Evolutionary conservation across 495 filamentous ascomycete species (phyloP).

Genomic region (Penicillium argentinense): DNA sequence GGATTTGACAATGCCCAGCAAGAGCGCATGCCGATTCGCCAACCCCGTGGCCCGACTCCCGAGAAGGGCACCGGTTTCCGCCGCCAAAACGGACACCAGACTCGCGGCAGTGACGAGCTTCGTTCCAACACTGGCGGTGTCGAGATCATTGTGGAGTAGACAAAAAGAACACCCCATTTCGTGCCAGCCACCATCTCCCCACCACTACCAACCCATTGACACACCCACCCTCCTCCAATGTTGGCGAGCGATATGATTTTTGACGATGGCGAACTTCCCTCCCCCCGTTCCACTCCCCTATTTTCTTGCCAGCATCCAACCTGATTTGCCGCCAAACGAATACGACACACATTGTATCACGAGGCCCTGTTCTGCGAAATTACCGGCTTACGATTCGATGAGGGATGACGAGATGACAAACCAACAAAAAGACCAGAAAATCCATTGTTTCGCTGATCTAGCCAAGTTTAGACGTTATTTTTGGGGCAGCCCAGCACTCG

Average conservation of each 20-base stretch:
- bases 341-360: constrained; percentile 47
- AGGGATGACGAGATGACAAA: constrained; percentile 58
- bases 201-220: no score
- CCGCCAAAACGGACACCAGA: constrained; percentile 78
- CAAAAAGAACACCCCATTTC: no score
- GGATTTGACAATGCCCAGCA: constrained; percentile 63
- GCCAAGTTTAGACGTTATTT: constrained; percentile 49
- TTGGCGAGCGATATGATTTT: constrained; percentile 1
- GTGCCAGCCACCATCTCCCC: no score
- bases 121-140: constrained; percentile 56
- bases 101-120: constrained; percentile 77
- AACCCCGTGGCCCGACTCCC: constrained; percentile 74
- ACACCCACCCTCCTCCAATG: background rate
- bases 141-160: constrained; percentile 58
- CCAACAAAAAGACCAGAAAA: constrained; percentile 43
- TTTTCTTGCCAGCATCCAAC: constrained; percentile 39
- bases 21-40: constrained; percentile 71
- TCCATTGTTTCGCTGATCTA: constrained; percentile 47
- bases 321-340: constrained; percentile 48
- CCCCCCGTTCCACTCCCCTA: constrained; percentile 14
- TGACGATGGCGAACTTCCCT: constrained; percentile 23
- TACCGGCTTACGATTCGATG: constrained; percentile 54
- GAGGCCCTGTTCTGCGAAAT: constrained; percentile 46
- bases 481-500: constrained; percentile 48
- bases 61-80: constrained; percentile 79